Conservation (phyloP, 768 basidiomycete species). For the Tubosaeta sp. region DNA sequence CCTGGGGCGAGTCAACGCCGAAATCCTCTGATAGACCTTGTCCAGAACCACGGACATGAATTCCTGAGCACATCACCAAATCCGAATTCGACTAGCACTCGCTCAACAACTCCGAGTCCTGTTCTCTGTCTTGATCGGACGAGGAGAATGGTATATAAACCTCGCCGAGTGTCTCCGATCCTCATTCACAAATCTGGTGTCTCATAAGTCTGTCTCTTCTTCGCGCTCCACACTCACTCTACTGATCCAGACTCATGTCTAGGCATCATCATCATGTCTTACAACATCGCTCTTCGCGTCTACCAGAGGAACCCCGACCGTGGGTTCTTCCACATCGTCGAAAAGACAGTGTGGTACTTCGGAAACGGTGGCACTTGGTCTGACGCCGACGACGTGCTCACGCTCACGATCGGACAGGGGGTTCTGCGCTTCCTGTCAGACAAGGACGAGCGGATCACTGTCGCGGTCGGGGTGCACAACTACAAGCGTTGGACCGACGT, state of each 20-base stretch:
- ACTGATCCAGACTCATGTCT: neutral
- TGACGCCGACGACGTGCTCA: neutral
- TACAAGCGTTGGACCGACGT: conserved; percentile 8
- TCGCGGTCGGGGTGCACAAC: conserved; percentile 38
- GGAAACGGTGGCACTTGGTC: conserved; percentile 29
- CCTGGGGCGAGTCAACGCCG: neutral
- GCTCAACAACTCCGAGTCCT: no score
- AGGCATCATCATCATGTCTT: conserved; percentile 9
- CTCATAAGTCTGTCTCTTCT: conserved; percentile 1
- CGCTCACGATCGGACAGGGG: neutral
- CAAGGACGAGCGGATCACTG: conserved; percentile 29
- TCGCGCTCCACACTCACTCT: neutral
- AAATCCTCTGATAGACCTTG: neutral
- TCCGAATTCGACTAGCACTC: neutral
- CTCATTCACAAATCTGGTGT: neutral
- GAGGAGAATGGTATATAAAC: neutral
- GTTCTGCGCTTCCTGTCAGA: conserved; percentile 29
- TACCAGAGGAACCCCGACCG: conserved; percentile 6
- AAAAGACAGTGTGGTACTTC: conserved; percentile 4
- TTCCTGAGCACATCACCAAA: neutral
- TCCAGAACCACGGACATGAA: neutral
- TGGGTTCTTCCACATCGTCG: conserved; percentile 1
- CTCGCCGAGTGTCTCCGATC: neutral
- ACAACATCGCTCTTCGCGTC: neutral
- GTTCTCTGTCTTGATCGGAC: neutral